Evolutionary conservation across 169 alveolate species (phyloP), one percentile per base, ranked within the genome.

Genomic region (Cryptosporidium xiaoi): DNA sequence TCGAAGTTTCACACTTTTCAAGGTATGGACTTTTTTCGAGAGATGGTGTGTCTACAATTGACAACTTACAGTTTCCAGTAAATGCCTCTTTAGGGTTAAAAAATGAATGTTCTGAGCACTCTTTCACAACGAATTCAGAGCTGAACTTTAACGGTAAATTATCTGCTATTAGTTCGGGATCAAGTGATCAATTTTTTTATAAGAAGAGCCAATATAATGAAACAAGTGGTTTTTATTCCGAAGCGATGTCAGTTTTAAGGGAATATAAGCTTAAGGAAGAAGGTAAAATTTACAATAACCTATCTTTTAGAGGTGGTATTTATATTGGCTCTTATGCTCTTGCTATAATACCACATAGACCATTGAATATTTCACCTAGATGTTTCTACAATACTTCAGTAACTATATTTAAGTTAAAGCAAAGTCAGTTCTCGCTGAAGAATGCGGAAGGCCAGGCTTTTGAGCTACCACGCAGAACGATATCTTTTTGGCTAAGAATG

Each of bases 1-100:
- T 77, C 46, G 87, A 77, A 24, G 87, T 77, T 20, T 24, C 71
- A 16, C 87, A 77, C 66, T 77, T 77, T 50, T 77, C 87, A 6
- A 77, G 66, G 56, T 77, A 77, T 36, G 64, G 71, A 8, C n/a
- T 77, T 48, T 13, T 48, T 5, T 27, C 18, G 4, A 20, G 12
- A 20, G 64, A 53, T n/a, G 29, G 29, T 7, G 6, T n/a, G 0
- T 53, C 64, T 4, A n/a, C 20, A 12, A n/a, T 53, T 7, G 64
- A 53, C 20, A 53, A 5, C 29, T n/a, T 12, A 5, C 7, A 53
- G 1, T 4, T n/a, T n/a, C 5, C 12, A 4, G 27, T n/a, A 53
- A 12, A 53, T 53, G 29, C 8, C 0, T 5, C 4, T 53, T 0
- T 53, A 13, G 29, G 4, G 12, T 53, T 12, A 5, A 53, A 20